Base-by-base conservation (phyloP, 805 yeast species). In the Saccharomycopsis guyanensis region DNA sequence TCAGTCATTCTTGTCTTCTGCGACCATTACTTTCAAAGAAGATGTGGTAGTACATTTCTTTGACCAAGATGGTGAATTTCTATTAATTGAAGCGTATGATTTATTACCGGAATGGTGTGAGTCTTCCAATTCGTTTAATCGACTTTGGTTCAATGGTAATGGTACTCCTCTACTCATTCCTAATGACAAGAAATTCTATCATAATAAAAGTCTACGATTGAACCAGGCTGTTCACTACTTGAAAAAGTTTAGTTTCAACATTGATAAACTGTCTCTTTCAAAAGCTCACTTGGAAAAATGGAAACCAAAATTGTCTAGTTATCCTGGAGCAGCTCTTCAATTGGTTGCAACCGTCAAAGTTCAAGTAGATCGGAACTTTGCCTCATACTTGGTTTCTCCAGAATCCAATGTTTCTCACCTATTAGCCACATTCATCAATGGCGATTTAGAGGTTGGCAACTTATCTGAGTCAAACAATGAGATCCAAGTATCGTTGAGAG, bases 41-140 rank as follows among this genome's bases (percentile, higher is more conserved):
- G 70, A 68, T 46, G 43, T 75, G 2, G 74, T 63, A 55, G 65
- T 76, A 3, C 73, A 69, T 34, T 50, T 66, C 2, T 63, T 66
- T 49, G 86, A 79, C 54, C 67, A 70, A 1, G 82, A 75, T 39
- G 76, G 80, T 5, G 86, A 81, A 48, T 71, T 73, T 39, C 42
- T 79, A 7, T 56, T 80, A 38, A 66, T 73, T 6, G 80, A 76
- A 50, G 68, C 72, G 1, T 64, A 71, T 32, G 72, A 76, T 3
- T 46, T 52, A 1, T 48, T 77, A 2, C 78, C 80, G 0, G 62
- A 62, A 3, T 73, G 78, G 73, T 54, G 73, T 7, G 65, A 61
- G 4, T 77, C 77, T 1, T 66, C 61, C 16, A 66, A 61, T 43
- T 69, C 80, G 0, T 55, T 61, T 13, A 76, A 78, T 55, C 61